These are phyloP conservation scores for Chytridium lagenaria DNA, from an alignment of 371 early-diverging fungal species.

Conservation along the genomic window DNA sequence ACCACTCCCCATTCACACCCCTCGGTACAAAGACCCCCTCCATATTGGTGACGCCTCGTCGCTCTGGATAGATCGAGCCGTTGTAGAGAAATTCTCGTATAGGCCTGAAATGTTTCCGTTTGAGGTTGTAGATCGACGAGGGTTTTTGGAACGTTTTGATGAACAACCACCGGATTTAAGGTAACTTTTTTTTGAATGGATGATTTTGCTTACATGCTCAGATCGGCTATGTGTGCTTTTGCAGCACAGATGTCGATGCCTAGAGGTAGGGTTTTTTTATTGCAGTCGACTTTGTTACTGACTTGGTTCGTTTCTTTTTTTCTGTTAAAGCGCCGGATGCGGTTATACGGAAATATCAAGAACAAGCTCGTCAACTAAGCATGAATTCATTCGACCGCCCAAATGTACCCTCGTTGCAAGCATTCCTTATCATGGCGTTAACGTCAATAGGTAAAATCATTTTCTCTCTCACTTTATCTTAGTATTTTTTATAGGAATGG, in stretches of 20 bases:
- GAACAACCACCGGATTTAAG: not conserved
- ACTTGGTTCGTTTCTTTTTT: too few relatives aligned
- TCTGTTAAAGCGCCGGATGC: not conserved
- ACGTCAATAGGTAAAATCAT: not conserved
- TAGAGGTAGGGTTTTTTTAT: too few relatives aligned
- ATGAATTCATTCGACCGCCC: not conserved
- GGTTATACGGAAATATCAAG: not conserved
- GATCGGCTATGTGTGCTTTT: constrained; percentile 7
- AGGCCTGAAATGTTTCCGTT: constrained; percentile 9
- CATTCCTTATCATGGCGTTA: not conserved
- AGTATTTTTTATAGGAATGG: not conserved
- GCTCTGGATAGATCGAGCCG: constrained; percentile 3
- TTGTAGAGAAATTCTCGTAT: not conserved
- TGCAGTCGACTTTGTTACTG: too few relatives aligned
- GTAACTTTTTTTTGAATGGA: not conserved
- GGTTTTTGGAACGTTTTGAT: not conserved
- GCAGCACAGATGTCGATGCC: constrained; percentile 5
- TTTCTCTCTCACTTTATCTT: not conserved
- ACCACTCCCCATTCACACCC: not conserved
- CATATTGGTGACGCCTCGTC: not conserved
- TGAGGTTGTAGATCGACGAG: not conserved
- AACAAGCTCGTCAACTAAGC: not conserved
- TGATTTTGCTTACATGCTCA: not conserved
- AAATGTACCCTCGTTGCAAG: not conserved
- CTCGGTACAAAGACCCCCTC: not conserved